phyloP scores from a whole-genome alignment of 2,329 filamentous ascomycete genomes.

The Macrophomina phaseolina region DNA sequence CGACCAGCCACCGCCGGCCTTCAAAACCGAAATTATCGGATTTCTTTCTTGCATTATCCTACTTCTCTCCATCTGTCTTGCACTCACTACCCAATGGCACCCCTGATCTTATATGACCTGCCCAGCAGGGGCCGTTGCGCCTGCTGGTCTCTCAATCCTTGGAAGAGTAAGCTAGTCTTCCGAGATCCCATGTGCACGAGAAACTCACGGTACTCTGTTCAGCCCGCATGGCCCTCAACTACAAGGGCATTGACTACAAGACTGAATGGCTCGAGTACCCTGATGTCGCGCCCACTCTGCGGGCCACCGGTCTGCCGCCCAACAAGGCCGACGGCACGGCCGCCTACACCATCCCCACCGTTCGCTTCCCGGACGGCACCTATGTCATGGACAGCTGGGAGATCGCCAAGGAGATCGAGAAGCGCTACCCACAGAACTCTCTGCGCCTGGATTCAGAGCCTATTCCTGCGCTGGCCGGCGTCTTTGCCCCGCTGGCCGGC shows the following conservation, averaged over 20 bases:
- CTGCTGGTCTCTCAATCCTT: slow-evolving; percentile 71
- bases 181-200: not conserved
- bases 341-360: slow-evolving; percentile 58
- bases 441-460: slow-evolving; percentile 63
- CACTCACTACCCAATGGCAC: slow-evolving; percentile 32
- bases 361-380: slow-evolving; percentile 61
- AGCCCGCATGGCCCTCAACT: slow-evolving; percentile 72
- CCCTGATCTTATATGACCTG: slow-evolving; percentile 67
- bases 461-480: slow-evolving; percentile 40
- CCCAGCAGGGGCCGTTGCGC: slow-evolving; percentile 58
- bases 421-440: slow-evolving; percentile 62
- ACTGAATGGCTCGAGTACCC: slow-evolving; percentile 75
- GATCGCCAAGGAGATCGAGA: slow-evolving; percentile 67
- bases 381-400: slow-evolving; percentile 68
- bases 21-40: too few relatives aligned
- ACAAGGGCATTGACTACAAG: slow-evolving; percentile 69
- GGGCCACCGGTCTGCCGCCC: slow-evolving; percentile 55
- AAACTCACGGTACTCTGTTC: slow-evolving; percentile 7
- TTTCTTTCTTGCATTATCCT: not conserved
- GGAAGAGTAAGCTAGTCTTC: slow-evolving; percentile 63
- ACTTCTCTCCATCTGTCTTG: not conserved
- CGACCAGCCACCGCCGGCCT: not conserved
- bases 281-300: slow-evolving; percentile 63
- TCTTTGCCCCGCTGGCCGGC: slow-evolving; percentile 30
- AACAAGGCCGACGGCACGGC: slow-evolving; percentile 51